Evolutionary conservation across 1,139 yeast species (phyloP), one percentile per base, ranked within the genome.

Genomic region (Suhomyces atakaporum): DNA sequence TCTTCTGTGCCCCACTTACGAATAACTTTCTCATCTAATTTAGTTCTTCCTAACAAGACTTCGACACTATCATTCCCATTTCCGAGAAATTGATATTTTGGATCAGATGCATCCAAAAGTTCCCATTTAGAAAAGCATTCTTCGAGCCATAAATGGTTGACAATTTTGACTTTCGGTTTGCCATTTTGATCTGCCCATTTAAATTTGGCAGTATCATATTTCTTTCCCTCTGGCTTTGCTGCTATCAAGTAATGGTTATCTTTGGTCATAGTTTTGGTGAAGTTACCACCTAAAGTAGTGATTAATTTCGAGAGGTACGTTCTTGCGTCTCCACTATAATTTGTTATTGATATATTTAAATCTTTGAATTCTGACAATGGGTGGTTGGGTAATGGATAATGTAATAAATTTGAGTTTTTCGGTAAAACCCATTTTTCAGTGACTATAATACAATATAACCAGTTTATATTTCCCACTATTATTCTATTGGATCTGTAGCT

Each of bases 61-160:
- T 72, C 69, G 36, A 75, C 53, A 2, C 62, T 61, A 15, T 50
- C 44, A 3, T 63, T 49, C 16, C 58, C 62, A 27, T 66, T 59
- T 3, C 80, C 79, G 35, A 77, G 63, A 36, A 67, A 65, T 15
- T 70, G 59, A 53, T 72, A 83, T 25, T 75, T 65, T 3, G 73
- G 65, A 11, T 56, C 51, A 1, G 67, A 51, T 14, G 61, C 66
- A 29, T 79, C 75, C 47, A 77, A 67, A 5, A 70, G 49, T 29
- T 60, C 58, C 90, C 94, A 84, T 29, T 69, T 60, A 0, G 81
- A 69, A 53, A 71, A 84, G 35, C 85, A 75, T 40, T 86, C 94
- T 54, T 92, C 97, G n/a, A 92, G 62, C 98, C 98, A 92, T 13
- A 82, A 53, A 57, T 87, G 96, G 52, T 84, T 89, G 0, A 87